Evolutionary conservation across 139 green algal species (phyloP).

Genomic region (Yamagishiella unicocca): DNA sequence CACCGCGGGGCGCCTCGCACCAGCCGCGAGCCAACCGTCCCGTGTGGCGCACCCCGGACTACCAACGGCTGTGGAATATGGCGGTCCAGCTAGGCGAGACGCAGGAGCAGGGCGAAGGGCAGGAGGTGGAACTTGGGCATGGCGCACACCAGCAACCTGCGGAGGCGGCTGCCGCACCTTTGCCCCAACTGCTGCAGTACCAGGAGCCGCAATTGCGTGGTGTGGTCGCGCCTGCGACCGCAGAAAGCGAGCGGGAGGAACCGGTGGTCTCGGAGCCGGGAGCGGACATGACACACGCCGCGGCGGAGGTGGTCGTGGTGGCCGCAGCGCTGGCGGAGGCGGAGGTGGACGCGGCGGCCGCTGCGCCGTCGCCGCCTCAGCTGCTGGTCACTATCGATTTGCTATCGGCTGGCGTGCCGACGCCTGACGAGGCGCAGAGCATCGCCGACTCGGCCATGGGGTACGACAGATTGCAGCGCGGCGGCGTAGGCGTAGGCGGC

Average conservation of each 20-base stretch:
- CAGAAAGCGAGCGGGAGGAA: background rate
- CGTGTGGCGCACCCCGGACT: constrained; percentile 71
- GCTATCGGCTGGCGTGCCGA: background rate
- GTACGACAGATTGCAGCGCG: constrained; percentile 10
- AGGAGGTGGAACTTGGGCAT: background rate
- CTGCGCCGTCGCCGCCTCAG: background rate
- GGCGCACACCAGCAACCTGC: background rate
- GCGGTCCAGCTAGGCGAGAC: constrained; percentile 65
- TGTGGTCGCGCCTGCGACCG: background rate
- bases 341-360: background rate
- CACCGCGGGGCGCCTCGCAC: constrained; percentile 13
- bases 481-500: background rate
- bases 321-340: background rate
- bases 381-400: background rate
- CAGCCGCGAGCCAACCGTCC: background rate
- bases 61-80: constrained; percentile 69
- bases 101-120: constrained; percentile 48
- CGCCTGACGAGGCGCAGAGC: constrained; percentile 38
- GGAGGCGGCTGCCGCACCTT: background rate
- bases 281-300: background rate
- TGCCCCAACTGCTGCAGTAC: background rate
- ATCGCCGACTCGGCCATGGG: constrained; percentile 57
- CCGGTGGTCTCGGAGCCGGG: background rate
- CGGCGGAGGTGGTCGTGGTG: background rate
- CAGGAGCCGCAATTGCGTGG: background rate